Evolutionary conservation across 345 rosid species (phyloP).

Genomic region (Pugionium cornutum): DNA sequence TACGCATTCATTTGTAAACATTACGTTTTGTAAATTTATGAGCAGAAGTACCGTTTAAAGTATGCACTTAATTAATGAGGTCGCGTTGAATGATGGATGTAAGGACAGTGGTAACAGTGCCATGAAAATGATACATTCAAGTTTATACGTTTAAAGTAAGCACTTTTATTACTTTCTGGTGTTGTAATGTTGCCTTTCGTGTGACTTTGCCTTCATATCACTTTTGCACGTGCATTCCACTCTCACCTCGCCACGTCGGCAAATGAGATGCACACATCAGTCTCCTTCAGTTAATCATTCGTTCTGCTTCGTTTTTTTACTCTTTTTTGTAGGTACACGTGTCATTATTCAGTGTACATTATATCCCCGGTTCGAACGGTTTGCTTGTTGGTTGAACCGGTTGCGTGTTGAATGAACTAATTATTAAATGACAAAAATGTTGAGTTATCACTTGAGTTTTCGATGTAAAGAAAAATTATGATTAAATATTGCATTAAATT

Average conservation of each 20-base stretch:
- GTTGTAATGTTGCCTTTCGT: conserved; percentile 16
- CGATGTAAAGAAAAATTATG: no score
- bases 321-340: not conserved
- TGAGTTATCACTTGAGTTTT: not conserved
- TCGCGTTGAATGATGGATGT: conserved; percentile 27
- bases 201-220: conserved; percentile 27
- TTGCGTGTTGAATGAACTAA: conserved; percentile 23
- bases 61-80: not conserved
- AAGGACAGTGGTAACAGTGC: conserved; percentile 26
- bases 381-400: conserved; percentile 17
- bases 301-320: not conserved
- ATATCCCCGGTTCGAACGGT: not conserved
- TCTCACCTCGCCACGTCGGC: conserved; percentile 23
- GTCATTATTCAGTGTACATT: not conserved
- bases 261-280: conserved; percentile 33
- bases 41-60: conserved; percentile 10
- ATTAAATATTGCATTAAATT: no score
- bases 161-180: conserved; percentile 8
- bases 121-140: conserved; percentile 34
- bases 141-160: no score
- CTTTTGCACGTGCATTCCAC: conserved; percentile 32
- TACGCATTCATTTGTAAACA: no score
- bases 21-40: not conserved
- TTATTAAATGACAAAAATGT: not conserved
- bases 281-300: conserved; percentile 30